Conservation (phyloP, 1,284 basidiomycete species). For the Hortiboletus rubellus region DNA sequence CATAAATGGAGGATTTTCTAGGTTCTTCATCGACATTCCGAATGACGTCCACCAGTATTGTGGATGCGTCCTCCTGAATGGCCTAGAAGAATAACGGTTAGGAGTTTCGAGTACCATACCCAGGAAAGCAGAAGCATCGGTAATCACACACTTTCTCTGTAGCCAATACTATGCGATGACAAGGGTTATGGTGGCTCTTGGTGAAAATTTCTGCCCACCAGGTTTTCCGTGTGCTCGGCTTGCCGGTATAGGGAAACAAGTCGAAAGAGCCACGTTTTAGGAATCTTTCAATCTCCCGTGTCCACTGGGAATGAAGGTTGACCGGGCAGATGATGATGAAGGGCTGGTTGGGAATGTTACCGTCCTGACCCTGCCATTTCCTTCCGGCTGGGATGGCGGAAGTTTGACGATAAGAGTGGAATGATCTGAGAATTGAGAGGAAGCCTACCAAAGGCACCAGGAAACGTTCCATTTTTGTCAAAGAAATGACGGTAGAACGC, state of each 20-base stretch:
- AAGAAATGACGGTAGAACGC: background rate
- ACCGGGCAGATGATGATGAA: background rate
- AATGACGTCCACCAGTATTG: background rate
- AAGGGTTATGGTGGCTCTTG: no score
- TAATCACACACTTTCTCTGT: no score
- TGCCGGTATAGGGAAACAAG: background rate
- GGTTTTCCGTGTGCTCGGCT: no score
- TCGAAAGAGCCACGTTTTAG: background rate
- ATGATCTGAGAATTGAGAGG: no score
- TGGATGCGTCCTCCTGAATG: no score
- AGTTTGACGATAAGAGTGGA: no score
- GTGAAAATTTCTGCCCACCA: background rate
- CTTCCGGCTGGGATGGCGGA: no score
- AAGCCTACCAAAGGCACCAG: background rate
- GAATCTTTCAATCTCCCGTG: background rate
- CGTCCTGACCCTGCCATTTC: background rate
- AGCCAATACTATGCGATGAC: no score
- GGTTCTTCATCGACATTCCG: background rate
- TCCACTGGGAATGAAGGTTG: background rate
- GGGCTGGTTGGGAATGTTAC: background rate
- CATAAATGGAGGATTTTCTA: no score
- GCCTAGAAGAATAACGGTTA: no score
- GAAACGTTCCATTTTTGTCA: background rate
- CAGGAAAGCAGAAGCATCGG: no score
- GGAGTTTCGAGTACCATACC: no score